Evolutionary conservation across 805 yeast species (phyloP).

Genomic region (Ogataea pignaliae): DNA sequence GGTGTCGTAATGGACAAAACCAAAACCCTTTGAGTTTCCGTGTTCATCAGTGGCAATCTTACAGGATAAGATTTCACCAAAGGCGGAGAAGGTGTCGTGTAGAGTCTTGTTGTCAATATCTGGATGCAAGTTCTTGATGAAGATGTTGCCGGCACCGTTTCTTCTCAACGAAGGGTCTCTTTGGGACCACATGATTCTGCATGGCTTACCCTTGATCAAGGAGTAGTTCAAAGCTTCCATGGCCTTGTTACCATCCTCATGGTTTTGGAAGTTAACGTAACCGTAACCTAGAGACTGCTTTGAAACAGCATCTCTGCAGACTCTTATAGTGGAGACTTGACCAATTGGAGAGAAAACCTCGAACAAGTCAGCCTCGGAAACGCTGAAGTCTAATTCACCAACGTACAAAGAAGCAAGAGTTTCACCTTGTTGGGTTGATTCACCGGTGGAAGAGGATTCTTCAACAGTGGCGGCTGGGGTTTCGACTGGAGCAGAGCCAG

Average conservation of each 20-base stretch:
- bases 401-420: constrained; percentile 87
- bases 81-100: constrained; percentile 96
- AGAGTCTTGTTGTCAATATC: constrained; percentile 98
- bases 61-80: constrained; percentile 93
- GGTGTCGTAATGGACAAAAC: constrained; percentile 94
- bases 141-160: constrained; percentile 94
- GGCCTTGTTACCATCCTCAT: constrained; percentile 89
- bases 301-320: constrained; percentile 97
- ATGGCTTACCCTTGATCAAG: constrained; percentile 89
- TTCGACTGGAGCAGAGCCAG: constrained; percentile 27
- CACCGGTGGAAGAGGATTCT: constrained; percentile 30
- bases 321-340: constrained; percentile 94
- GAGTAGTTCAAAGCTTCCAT: constrained; percentile 93
- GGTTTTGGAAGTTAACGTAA: constrained; percentile 90
- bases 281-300: constrained; percentile 97
- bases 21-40: constrained; percentile 93
- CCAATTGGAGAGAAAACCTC: constrained; percentile 95
- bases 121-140: constrained; percentile 97
- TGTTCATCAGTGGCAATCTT: constrained; percentile 93
- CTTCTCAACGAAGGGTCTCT: constrained; percentile 95
- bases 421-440: constrained; percentile 42
- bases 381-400: constrained; percentile 91
- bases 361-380: constrained; percentile 90
- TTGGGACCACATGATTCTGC: constrained; percentile 99
- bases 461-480: constrained; percentile 26